Evolutionary conservation across 2,329 filamentous ascomycete genomes (phyloP).

Genomic region (Neurospora sp.): DNA sequence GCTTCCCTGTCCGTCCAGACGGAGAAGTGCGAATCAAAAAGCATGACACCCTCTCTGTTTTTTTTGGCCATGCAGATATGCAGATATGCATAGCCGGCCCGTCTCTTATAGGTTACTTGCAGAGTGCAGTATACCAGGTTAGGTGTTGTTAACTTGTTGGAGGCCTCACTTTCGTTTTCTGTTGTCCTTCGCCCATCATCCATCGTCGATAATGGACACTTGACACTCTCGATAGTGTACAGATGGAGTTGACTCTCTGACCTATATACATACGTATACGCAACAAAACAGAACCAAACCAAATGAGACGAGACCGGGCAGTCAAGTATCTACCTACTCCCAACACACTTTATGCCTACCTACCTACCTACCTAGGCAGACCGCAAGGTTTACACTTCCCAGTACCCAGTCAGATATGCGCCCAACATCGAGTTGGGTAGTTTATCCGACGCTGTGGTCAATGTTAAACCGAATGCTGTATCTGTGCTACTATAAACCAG

Average conservation of each 20-base stretch:
- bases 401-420: background rate
- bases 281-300: background rate
- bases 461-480: background rate
- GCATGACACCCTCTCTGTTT: background rate
- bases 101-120: background rate
- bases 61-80: background rate
- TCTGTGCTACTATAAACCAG: no score
- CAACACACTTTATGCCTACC: background rate
- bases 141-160: background rate
- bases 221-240: background rate
- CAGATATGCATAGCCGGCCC: background rate
- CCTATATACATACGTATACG: background rate
- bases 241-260: no score
- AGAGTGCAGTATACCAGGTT: no score
- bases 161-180: background rate
- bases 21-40: background rate
- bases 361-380: background rate
- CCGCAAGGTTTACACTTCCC: background rate
- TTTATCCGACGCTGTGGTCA: background rate
- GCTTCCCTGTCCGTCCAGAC: background rate
- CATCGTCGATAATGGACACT: background rate
- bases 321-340: background rate
- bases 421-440: background rate
- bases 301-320: background rate
- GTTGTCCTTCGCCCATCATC: background rate